phyloP scores from a whole-genome alignment of 2,329 filamentous ascomycete species.

The Sporothrix dimorphospora region DNA sequence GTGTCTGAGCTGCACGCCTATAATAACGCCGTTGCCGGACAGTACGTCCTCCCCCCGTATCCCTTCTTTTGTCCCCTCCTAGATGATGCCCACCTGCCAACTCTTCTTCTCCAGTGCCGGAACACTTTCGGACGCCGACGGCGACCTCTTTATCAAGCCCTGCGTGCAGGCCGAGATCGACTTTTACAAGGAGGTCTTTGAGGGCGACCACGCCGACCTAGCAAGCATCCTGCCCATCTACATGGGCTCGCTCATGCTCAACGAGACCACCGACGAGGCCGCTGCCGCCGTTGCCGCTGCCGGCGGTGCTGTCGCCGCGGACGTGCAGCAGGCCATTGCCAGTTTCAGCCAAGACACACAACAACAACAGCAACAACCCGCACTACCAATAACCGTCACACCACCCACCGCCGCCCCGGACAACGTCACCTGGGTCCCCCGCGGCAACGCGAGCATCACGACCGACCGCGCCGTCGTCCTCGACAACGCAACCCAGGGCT shows the following conservation, averaged over 20 bases:
- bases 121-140: conserved; percentile 80
- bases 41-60: conserved; percentile 60
- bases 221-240: conserved; percentile 81
- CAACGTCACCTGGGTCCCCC: conserved; percentile 51
- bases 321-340: conserved; percentile 42
- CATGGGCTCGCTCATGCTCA: conserved; percentile 77
- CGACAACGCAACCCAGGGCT: conserved; percentile 81
- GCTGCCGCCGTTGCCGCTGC: conserved; percentile 52
- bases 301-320: conserved; percentile 44
- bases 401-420: conserved; percentile 26
- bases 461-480: conserved; percentile 83
- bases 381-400: background rate
- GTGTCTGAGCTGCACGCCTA: conserved; percentile 68
- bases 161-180: conserved; percentile 83
- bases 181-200: conserved; percentile 77
- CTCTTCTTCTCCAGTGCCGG: conserved; percentile 68
- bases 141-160: conserved; percentile 90
- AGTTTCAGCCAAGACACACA: background rate
- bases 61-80: conserved; percentile 46
- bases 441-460: conserved; percentile 63
- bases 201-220: conserved; percentile 69
- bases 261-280: conserved; percentile 54
- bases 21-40: conserved; percentile 78
- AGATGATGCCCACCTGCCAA: conserved; percentile 9
- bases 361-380: conserved; percentile 32